Percentiles rank a stretch among this genome's conserved stretches.
Evolutionary conservation across 768 basidiomycete genomes (phyloP).

Genomic region (Amanita inopinata): DNA sequence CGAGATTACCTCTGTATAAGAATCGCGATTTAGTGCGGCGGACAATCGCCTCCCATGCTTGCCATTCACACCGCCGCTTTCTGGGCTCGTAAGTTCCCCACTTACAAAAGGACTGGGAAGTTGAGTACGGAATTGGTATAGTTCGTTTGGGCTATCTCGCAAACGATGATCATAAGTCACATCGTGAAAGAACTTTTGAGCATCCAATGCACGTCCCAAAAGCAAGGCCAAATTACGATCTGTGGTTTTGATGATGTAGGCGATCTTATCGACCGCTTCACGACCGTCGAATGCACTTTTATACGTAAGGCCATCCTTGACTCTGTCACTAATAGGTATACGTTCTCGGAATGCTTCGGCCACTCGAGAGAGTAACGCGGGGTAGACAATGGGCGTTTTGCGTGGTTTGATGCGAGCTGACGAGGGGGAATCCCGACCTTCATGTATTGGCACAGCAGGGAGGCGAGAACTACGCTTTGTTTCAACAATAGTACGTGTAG

Average conservation of each 20-base stretch:
- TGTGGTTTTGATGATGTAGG: constrained; percentile 97
- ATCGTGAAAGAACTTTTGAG: constrained; percentile 99
- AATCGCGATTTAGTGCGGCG: constrained; percentile 13
- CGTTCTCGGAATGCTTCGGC: constrained; percentile 88
- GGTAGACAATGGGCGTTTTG: constrained; percentile 78
- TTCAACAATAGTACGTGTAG: constrained; percentile 40
- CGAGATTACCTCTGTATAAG: constrained; percentile 18
- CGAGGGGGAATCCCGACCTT: constrained; percentile 31
- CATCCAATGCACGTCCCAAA: constrained; percentile 91
- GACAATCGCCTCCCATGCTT: constrained; percentile 13
- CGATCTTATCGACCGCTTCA: constrained; percentile 94
- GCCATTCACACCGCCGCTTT: constrained; percentile 57
- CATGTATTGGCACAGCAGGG: constrained; percentile 23
- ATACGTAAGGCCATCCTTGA: constrained; percentile 95
- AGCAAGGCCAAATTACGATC: constrained; percentile 93
- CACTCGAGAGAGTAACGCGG: constrained; percentile 91
- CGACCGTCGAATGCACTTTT: constrained; percentile 95
- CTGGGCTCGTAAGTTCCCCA: constrained; percentile 74
- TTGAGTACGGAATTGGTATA: constrained; percentile 89
- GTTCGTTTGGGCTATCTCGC: constrained; percentile 76
- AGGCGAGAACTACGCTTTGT: constrained; percentile 25
- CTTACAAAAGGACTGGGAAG: constrained; percentile 79
- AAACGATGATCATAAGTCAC: constrained; percentile 97
- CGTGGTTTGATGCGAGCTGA: constrained; percentile 31
- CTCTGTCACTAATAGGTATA: constrained; percentile 62